Evolutionary conservation across 345 rosid genomes (phyloP), one percentile per base, ranked within the genome.

Genomic region (Capsella bursapastoris): DNA sequence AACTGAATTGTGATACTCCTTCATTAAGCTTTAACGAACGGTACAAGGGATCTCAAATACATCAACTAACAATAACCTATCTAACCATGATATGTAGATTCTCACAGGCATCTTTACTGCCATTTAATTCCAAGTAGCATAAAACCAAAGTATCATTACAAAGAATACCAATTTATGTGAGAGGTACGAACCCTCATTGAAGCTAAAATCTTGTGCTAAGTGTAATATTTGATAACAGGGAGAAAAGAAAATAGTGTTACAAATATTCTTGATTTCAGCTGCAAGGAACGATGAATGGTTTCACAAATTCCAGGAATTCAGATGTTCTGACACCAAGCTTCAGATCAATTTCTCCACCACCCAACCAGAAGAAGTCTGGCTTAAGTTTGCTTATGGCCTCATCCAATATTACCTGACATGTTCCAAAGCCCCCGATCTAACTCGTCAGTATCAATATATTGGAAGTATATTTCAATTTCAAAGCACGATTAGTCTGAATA

Each of bases 291-390:
- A 89, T 78, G 81, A 89, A 90, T 13, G 99, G 99, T 75, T 85
- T 87, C 66, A 85, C 90, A 41, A 79, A 82, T 57, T 83, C 80
- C 72, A 90, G 76, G 66, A 95, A 90, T 32, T 90, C 86, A 4
- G 90, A 82, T 65, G 96, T 89, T 77, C 79, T 82, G 58, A 92
- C 80, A 18, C 98, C 98, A 7, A 92, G 91, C 94, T 95, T 95
- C 83, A 92, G 78, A 85, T 92, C 94, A 7, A 75, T 74, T 78
- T 95, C 97, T 41, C 98, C 96, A 16, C 99, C 97, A 22, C 97
- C 98, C 71, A 92, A 83, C 99, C 97, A 92, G 86, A 95, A 87
- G 87, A 82, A 90, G 61, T 86, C 85, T 0, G 97, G 96, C 59
- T 65, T 78, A 52, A 92, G 97, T 82, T 83, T 88, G 53, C 79